phyloP scores from a whole-genome alignment of 805 yeast genomes.

The Candida ovalis region DNA sequence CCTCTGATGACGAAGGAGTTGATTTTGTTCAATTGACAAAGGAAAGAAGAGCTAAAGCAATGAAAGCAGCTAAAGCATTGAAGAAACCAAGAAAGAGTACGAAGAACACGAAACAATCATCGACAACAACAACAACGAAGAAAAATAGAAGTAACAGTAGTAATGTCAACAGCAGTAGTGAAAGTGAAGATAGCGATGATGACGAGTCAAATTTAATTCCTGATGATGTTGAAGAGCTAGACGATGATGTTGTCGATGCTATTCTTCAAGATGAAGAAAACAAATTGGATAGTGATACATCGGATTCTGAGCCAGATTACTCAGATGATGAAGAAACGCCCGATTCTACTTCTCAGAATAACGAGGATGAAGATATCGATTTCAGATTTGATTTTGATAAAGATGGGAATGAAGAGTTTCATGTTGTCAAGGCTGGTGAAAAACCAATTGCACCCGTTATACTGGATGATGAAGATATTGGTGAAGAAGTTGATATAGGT shows the following conservation, averaged over 20 bases:
- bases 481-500: constrained; percentile 44
- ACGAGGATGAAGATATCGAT: constrained; percentile 34
- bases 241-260: constrained; percentile 40
- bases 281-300: constrained; percentile 21
- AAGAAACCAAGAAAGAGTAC: constrained; percentile 21
- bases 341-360: constrained; percentile 22
- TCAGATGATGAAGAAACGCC: constrained; percentile 22
- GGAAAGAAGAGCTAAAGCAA: constrained; percentile 54
- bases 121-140: constrained; percentile 5
- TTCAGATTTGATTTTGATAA: constrained; percentile 36
- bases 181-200: constrained; percentile 1
- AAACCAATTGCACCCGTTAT: constrained; percentile 2
- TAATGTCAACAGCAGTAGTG: neutral
- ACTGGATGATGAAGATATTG: constrained; percentile 54
- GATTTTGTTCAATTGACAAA: constrained; percentile 73
- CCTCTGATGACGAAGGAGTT: constrained; percentile 63
- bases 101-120: constrained; percentile 8
- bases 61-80: constrained; percentile 40
- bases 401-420: constrained; percentile 34
- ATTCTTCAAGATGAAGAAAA: constrained; percentile 41
- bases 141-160: neutral
- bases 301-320: constrained; percentile 11
- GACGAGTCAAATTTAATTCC: constrained; percentile 3
- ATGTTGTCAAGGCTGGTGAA: constrained; percentile 16
- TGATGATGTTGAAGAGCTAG: constrained; percentile 36